Evolutionary conservation across 805 yeast species (phyloP), one percentile per base, ranked within the genome.

Genomic region (Saturnispora diversa): DNA sequence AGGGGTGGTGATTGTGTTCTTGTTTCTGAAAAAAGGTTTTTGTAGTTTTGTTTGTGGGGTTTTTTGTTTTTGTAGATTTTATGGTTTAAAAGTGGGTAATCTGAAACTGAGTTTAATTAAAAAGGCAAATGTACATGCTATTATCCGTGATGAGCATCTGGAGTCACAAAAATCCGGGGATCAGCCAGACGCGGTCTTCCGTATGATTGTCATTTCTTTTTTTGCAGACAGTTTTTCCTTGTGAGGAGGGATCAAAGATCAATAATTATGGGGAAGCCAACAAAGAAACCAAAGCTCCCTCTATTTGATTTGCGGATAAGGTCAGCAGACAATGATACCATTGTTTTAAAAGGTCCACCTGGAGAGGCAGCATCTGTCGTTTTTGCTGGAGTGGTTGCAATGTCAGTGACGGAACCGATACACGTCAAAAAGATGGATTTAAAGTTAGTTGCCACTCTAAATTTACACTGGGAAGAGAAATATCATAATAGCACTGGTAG

Each of bases 1-100:
- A 63, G 88, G 40, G 97, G 97, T 1, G 98, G 98, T 2, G 98
- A 92, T 56, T 92, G 98, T 62, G 76, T 82, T 24, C 62, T 86
- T 40, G 65, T 86, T 34, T 75, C 79, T 45, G 95, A 85, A 53
- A 36, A 48, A 17, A 52, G 55, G 33, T 44, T 58, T 20, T 20
- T 80, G 17, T 13, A 31, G 17, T 31, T 28, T 27, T 26, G 7
- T 17, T 23, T 10, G 15, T 11, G 33, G 23, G 17, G 21, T 15
- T 11, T 30, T 30, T 17, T n/a, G 8, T 21, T 29, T 17, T 9
- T 31, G n/a, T 22, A 17, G 3, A 20, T 5, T 23, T 20, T 31
- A 21, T 9, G 15, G 10, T 10, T 16, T 24, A n/a, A 27, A 20
- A 20, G 30, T 24, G 19, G 20, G 8, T 22, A 15, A 20, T 19